Base-by-base conservation (phyloP, 495 filamentous ascomycete species). In the Hypoxylon perforatum region DNA sequence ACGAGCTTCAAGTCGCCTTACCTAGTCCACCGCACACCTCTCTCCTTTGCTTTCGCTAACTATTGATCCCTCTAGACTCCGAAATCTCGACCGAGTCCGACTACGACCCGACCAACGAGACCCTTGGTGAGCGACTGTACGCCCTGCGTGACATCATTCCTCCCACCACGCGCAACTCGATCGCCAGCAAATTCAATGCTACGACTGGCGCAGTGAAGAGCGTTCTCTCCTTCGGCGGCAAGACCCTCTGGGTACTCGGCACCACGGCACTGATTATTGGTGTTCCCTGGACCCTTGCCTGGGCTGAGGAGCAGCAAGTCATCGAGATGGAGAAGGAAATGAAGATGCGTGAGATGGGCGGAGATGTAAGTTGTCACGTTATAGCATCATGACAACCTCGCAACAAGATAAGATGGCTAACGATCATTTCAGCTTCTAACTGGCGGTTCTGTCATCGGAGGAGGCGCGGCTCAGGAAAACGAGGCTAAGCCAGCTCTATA, bases 271-370 rank as follows among this genome's bases (percentile, higher is more conserved):
- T 99, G 77, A 79, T 99, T 71, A 78, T 99, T 58, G 92, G 91
- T 74, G 92, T 98, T 49, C 96, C 95, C 22, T 98, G 90, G 85
- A 92, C 92, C 55, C 84, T 99, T 60, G 93, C 93, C 42, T 92
- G 91, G 78, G 87, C 90, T 52, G 96, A 99, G 83, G 95, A 99
- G 79, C 93, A 97, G 84, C 90, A 96, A 83, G 85, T 95, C 73
- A 81, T 92, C 61, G 94, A 97, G 84, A 93, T 95, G 92, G 95
- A 98, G 86, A 88, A 91, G 79, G 94, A 97, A 83, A 90, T 94
- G 88, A 88, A 89, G 77, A 94, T 96, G 91, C 87, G 92, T 72
- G 87, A 92, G 84, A 86, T 88, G 76, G 91, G 84, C 35, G 70
- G 76, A 30, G 84, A 75, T 46, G 72, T 75, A 48, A 61, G 67